These are phyloP conservation scores for Fusarium oligoseptatum DNA, from an alignment of 2,329 filamentous ascomycete genomes.

Conservation along the genomic window DNA sequence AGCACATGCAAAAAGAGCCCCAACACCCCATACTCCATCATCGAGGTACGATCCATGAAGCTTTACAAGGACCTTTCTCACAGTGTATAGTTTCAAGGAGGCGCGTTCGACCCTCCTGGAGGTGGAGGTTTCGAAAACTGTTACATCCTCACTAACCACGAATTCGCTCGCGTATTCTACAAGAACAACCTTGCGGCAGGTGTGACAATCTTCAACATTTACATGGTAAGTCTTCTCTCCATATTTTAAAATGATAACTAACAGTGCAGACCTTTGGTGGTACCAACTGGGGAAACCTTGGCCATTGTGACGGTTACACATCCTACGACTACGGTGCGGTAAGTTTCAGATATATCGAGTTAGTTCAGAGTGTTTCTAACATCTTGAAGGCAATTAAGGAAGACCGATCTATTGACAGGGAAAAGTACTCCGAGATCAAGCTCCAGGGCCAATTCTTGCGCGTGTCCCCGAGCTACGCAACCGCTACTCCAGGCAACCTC, in stretches of 20 bases:
- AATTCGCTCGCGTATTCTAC: constrained; percentile 83
- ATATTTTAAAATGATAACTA: background rate
- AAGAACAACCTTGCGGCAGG: constrained; percentile 80
- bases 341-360: background rate
- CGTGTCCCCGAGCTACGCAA: constrained; percentile 77
- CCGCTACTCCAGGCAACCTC: constrained; percentile 65
- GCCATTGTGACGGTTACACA: constrained; percentile 75
- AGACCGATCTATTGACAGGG: constrained; percentile 74
- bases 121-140: constrained; percentile 78
- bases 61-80: background rate
- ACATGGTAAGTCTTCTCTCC: constrained; percentile 69
- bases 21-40: constrained; percentile 72
- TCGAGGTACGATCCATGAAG: constrained; percentile 45
- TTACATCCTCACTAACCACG: constrained; percentile 73
- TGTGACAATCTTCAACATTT: constrained; percentile 77
- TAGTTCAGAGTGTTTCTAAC: background rate
- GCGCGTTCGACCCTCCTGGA: constrained; percentile 81
- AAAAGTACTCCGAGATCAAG: constrained; percentile 86
- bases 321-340: constrained; percentile 67
- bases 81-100: constrained; percentile 71
- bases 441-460: constrained; percentile 81
- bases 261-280: constrained; percentile 73
- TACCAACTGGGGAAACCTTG: constrained; percentile 87
- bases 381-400: constrained; percentile 67
- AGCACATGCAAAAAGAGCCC: constrained; percentile 73